Base-by-base conservation (phyloP, 345 rosid genomes). In the Mallotus nudiflorus region DNA sequence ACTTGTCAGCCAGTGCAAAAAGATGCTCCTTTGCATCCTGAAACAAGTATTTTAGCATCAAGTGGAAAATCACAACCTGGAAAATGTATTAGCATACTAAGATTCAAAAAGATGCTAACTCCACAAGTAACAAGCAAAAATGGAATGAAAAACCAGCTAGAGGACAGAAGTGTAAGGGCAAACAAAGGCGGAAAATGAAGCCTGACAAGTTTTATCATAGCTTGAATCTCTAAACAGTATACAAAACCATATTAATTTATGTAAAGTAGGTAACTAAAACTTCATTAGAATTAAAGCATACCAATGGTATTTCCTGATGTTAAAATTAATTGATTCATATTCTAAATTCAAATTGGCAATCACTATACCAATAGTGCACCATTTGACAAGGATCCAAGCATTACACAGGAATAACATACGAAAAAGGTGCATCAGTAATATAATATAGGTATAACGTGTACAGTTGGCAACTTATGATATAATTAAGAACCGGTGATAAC, bases 21-120 rank as follows among this genome's bases (percentile, higher is more conserved):
- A 95, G 94, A 83, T 92, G 97, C 85, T 90, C 97, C 83, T 92
- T 95, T 59, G 97, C 98, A 76, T 95, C 99, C 99, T 95, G 89
- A 54, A 82, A 42, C 49, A 40, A 15, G 49, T 58, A 52, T 11
- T 60, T 54, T 29, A 45, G 5, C n/a, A 64, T 15, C 12, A 51
- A 31, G 29, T 16, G 48, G 12, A 25, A 56, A 59, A 28, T 37
- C 11, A 22, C 9, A 19, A 70, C 61, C 45, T 15, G 74, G 24
- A 46, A 58, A 31, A 48, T 25, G 14, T 2, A 4, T 46, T n/a
- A n/a, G n/a, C n/a, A n/a, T n/a, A n/a, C n/a, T n/a, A n/a, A n/a
- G n/a, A 44, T 46, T 22, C 35, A 6, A 42, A 50, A 52, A 37
- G 28, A 50, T 27, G 19, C 37, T 63, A 15, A 12, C 18, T 60